Base-by-base conservation (phyloP, 306 rosid genomes). In the Trichosanthes truncata region DNA sequence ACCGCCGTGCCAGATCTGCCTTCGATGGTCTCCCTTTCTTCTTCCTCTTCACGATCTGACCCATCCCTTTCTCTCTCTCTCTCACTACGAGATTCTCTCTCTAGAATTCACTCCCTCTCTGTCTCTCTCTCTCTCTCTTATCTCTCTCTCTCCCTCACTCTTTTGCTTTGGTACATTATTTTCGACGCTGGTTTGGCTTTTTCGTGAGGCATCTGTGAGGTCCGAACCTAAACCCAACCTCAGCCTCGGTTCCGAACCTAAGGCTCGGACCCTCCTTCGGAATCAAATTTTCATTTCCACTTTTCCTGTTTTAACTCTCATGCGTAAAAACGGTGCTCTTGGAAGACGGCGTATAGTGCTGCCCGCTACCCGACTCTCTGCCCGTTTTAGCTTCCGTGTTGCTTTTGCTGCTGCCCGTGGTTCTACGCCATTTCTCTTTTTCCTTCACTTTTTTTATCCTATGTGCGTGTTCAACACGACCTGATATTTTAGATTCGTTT, bases 41-140 rank as follows among this genome's bases (percentile, higher is more conserved):
- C 99, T 88, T 96, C 97, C 96, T 87, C 89, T 88, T 86, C 89
- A 89, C 99, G 98, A 96, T 96, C 98, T 96, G 98, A 86, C 92
- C 97, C 99, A 96, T 96, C 87, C 75, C 75, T 62, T 45, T 13
- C 84, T 26, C 74, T 76, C 81, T 76, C 81, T 48, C 78, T 67
- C 78, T 77, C 82, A 51, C 48, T 49, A 20, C 76, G 1, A 62
- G 20, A 74, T 43, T 86, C 86, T 84, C 87, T 82, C 81, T 87
- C 89, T 82, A 86, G 21, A 84, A 73, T n/a, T 4, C 71, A 53
- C 56, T 83, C 65, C 40, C 26, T 35, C 73, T 79, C 78, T 48
- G 23, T 36, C 74, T 77, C 74, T 46, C 20, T 21, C 76, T 21
- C 76, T 82, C 79, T 83, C 80, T 83, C 86, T 85, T 82, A 53